Evolutionary conservation across 1,284 basidiomycete species (phyloP), one percentile per base, ranked within the genome.

Genomic region (Ustilago hordei): DNA sequence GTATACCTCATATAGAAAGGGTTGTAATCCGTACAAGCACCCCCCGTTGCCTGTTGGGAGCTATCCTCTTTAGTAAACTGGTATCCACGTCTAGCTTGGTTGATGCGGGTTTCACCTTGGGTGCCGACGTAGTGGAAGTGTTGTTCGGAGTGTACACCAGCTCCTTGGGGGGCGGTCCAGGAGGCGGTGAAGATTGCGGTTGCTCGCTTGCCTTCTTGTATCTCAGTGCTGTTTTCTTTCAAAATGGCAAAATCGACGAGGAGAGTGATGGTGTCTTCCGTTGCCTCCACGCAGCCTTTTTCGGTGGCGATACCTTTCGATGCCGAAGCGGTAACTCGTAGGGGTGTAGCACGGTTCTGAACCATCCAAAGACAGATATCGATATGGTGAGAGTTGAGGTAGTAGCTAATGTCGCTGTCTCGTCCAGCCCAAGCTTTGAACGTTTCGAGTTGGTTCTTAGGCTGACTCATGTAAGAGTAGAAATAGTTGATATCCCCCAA

Each of bases 1-100:
- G 93, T 93, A 87, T 96, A 96, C 84, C 95, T 94, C 92, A 95
- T 95, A 88, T 95, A 95, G 90, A 95, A 95, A 19, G 94, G 93
- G 87, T 94, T 94, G 87, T 91, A 92, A 61, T 87, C 88, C 64
- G 66, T 67, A 60, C 69, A 64, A 5, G n/a, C 3, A 1, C 75
- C 75, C 17, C 75, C 75, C 2, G 71, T 86, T 90, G 91, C 92
- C 38, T 90, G 87, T 87, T 94, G 95, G 57, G 93, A 93, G 17
- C 89, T 89, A 47, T 94, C 93, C 85, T 95, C 94, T 56, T 91
- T 88, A 48, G 92, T 93, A 79, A 94, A 90, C 84, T 93, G 93
- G 88, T 96, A 96, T 7, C 95, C 95, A 82, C 94, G 91, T 85
- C 94, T 93, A 32, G 94, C 94, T 87, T 96, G 95, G 89, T 96